Evolutionary conservation across 768 basidiomycete species (phyloP), one percentile per base, ranked within the genome.

Genomic region (Crassisporium funariophilum): DNA sequence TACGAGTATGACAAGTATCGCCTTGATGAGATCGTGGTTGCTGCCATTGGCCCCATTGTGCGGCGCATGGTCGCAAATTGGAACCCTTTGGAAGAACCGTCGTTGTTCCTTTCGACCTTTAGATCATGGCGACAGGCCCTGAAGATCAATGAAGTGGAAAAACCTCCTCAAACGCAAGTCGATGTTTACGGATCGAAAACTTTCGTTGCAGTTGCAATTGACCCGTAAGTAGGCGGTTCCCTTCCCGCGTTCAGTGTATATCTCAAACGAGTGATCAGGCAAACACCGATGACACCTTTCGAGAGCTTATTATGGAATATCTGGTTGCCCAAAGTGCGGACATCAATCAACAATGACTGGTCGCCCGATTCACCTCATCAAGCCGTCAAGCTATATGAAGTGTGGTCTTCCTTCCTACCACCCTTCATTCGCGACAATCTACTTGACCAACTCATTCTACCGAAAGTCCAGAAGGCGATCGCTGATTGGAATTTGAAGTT

Each of bases 291-390:
- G 97, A 94, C 94, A 12, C 86, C 95, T 0, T 99, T 91, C 62
- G 97, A 99, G 62, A 91, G 87, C 49, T 73, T 98, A 19, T 67
- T 98, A 11, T 98, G 97, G 95, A 91, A 86, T 54, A 75, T 90
- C 8, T 99, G 95, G 97, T 71, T 99, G 20, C 97, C 97, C 0
- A 91, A 83, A 69, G 86, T 98, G n/a, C 83, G 97, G 20, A 91
- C 91, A 0, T 77, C 82, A 9, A 85, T 98, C 63, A 98, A 98
- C 67, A 98, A 99, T 64, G 88, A 94, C 23, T 99, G 97, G 97
- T 71, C 77, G 8, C 84, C 94, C 2, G 71, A 77, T 41, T 71
- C 82, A 29, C 83, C 94, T 3, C 70, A 79, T 12, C 83, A 89
- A 11, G 91, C 86, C 4, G 81, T 98, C 29, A 82, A 78, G 38